Conservation (phyloP, 345 rosid species). For the Pseudoturritis turrita region DNA sequence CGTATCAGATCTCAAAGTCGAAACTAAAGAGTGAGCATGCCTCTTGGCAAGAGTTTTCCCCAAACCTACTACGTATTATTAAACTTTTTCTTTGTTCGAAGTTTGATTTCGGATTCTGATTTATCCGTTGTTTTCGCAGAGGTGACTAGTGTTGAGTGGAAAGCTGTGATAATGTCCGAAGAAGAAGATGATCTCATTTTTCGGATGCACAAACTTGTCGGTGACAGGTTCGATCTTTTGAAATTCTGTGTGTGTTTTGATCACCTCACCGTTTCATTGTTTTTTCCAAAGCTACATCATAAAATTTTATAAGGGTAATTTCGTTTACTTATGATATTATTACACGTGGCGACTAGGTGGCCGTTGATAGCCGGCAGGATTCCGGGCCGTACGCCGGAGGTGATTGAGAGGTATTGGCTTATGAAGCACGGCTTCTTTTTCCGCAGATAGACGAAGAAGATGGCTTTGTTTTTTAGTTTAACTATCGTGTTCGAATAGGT, state of each 20-base stretch:
- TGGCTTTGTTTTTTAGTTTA: background rate
- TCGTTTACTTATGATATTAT: background rate
- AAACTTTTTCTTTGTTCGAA: too few relatives aligned
- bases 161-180: conserved; percentile 59
- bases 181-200: conserved; percentile 79
- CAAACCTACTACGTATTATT: too few relatives aligned
- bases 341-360: conserved; percentile 38
- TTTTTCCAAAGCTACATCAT: background rate
- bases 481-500: too few relatives aligned
- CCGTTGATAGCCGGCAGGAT: conserved; percentile 62
- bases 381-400: conserved; percentile 69
- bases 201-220: conserved; percentile 74
- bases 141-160: conserved; percentile 79
- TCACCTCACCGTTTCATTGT: background rate
- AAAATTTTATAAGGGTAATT: background rate
- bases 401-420: conserved; percentile 76
- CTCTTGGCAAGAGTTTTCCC: too few relatives aligned
- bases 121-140: conserved; percentile 32
- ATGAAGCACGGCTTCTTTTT: conserved; percentile 49
- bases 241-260: too few relatives aligned
- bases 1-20: too few relatives aligned
- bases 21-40: too few relatives aligned
- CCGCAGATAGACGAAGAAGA: conserved; percentile 4
- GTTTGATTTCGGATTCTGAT: background rate
- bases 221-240: conserved; percentile 46